phyloP scores from a whole-genome alignment of 345 rosid genomes.

The Hibiscus trionum region DNA sequence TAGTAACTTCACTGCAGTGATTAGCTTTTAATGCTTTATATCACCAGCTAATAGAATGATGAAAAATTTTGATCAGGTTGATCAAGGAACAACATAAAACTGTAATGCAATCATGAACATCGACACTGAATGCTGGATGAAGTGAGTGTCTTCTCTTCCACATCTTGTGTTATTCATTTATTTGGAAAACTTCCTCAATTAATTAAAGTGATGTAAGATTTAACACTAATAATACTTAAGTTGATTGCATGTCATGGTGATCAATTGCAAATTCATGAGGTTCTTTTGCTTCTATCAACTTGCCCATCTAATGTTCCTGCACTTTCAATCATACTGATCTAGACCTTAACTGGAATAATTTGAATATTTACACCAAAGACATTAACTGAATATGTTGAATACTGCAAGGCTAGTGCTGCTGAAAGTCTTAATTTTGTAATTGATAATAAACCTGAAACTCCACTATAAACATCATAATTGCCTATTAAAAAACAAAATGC shows the following conservation, averaged over 20 bases:
- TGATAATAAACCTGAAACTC: not conserved
- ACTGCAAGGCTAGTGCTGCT: not conserved
- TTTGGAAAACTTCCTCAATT: not conserved
- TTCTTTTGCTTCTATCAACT: not conserved
- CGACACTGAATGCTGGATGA: slow-evolving; percentile 7
- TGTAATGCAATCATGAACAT: slow-evolving; percentile 4
- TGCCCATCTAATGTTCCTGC: not conserved
- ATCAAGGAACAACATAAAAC: not conserved
- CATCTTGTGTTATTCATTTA: slow-evolving; percentile 11
- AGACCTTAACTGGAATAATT: not conserved
- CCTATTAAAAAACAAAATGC: not conserved
- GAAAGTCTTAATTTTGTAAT: not conserved
- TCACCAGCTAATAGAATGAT: slow-evolving; percentile 1
- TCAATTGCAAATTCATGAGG: not conserved
- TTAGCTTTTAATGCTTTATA: not conserved
- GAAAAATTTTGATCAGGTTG: slow-evolving; percentile 1
- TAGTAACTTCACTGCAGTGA: not conserved
- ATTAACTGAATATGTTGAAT: not conserved
- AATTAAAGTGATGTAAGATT: slow-evolving; percentile 1
- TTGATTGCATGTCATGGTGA: not conserved
- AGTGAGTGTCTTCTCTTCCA: slow-evolving; percentile 13
- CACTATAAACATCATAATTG: too few species aligned
- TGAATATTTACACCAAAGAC: not conserved
- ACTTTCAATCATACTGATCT: not conserved
- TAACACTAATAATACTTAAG: not conserved